Evolutionary conservation across 176 grass and related monocot genomes (phyloP).

Genomic region (Eragrostis nindensis): DNA sequence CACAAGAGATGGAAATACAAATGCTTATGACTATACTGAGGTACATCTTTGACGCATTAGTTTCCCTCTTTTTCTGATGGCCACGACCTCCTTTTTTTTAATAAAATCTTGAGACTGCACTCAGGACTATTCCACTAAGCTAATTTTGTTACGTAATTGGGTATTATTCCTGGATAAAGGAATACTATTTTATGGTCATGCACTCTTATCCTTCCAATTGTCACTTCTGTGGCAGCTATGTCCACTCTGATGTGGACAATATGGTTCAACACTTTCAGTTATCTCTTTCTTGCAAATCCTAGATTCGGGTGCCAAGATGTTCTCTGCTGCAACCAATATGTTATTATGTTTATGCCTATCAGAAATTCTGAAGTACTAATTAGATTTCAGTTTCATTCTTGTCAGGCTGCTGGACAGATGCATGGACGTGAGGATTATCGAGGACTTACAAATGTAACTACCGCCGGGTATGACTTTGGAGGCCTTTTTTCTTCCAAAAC

Average conservation of each 20-base stretch:
- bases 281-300: slow-evolving; percentile 24
- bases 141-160: slow-evolving; percentile 29
- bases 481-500: slow-evolving; percentile 7
- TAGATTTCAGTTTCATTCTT: slow-evolving; percentile 40
- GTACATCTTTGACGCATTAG: slow-evolving; percentile 52
- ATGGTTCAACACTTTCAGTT: slow-evolving; percentile 13
- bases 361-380: slow-evolving; percentile 21
- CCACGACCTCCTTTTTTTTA: slow-evolving; percentile 10
- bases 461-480: slow-evolving; percentile 46
- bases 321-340: slow-evolving; percentile 6
- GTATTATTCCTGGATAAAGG: background rate
- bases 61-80: slow-evolving; percentile 42
- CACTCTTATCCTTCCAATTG: background rate
- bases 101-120: slow-evolving; percentile 32
- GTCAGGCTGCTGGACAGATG: slow-evolving; percentile 60
- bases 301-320: slow-evolving; percentile 22
- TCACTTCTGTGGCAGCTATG: slow-evolving; percentile 33
- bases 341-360: slow-evolving; percentile 19
- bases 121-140: slow-evolving; percentile 15
- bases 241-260: slow-evolving; percentile 14
- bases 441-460: slow-evolving; percentile 35
- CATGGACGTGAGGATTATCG: slow-evolving; percentile 59
- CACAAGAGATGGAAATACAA: slow-evolving; percentile 60
- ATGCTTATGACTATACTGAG: slow-evolving; percentile 67
- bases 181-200: background rate